Percentiles rank a stretch among this genome's conserved stretches.
These are phyloP conservation scores for Fusarium sp. DNA, from an alignment of 2,329 filamentous ascomycete species.

Conservation along the genomic window DNA sequence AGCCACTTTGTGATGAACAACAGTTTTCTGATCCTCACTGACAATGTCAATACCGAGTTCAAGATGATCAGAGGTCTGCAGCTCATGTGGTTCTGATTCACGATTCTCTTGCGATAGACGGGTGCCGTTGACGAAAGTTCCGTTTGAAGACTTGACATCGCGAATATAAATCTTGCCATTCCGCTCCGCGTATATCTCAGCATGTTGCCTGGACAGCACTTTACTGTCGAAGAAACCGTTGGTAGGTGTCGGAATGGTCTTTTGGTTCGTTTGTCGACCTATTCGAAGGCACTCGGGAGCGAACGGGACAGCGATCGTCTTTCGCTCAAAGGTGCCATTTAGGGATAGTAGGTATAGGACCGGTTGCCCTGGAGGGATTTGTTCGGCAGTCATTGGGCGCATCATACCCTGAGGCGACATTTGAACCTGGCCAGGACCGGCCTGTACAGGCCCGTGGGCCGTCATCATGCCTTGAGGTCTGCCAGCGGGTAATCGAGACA, in stretches of 20 bases:
- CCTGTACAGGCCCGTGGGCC: slow-evolving; percentile 53
- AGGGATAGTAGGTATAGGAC: slow-evolving; percentile 90
- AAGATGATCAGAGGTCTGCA: slow-evolving; percentile 91
- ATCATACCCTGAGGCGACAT: slow-evolving; percentile 65
- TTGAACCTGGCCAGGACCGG: slow-evolving; percentile 52
- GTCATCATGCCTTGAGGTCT: slow-evolving; percentile 60
- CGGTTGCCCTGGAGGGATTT: slow-evolving; percentile 75
- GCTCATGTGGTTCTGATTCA: slow-evolving; percentile 94
- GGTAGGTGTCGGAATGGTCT: slow-evolving; percentile 88
- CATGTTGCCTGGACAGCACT: slow-evolving; percentile 94
- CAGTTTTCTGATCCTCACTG: slow-evolving; percentile 97
- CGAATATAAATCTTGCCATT: slow-evolving; percentile 95
- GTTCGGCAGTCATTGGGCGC: slow-evolving; percentile 75
- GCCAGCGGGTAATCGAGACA: slow-evolving; percentile 62
- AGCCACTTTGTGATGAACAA: slow-evolving; percentile 98
- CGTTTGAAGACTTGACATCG: slow-evolving; percentile 98
- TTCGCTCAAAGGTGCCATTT: slow-evolving; percentile 97
- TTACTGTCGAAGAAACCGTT: slow-evolving; percentile 99
- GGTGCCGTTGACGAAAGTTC: slow-evolving; percentile 95
- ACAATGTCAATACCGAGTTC: slow-evolving; percentile 99
- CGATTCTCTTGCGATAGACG: slow-evolving; percentile 93
- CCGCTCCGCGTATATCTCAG: slow-evolving; percentile 90
- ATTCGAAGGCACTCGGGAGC: slow-evolving; percentile 95
- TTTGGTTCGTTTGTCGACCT: slow-evolving; percentile 96
- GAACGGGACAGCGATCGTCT: slow-evolving; percentile 94